Evolutionary conservation across 2,329 filamentous ascomycete genomes (phyloP).

Genomic region (Fusarium sp.): DNA sequence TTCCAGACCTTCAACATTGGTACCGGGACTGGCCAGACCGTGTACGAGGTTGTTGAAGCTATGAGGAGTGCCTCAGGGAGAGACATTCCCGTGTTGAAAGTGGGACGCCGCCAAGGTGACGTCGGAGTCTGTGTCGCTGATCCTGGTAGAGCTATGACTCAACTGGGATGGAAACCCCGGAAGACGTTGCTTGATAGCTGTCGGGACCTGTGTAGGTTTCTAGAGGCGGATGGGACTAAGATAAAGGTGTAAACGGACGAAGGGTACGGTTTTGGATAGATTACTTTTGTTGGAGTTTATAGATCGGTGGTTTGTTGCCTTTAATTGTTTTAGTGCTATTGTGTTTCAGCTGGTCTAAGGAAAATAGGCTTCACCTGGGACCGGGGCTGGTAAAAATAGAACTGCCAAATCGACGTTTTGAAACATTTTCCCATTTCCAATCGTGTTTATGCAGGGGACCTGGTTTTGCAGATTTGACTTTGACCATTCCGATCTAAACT

Average conservation of each 20-base stretch:
- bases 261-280: background rate
- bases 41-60: constrained; percentile 1
- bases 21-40: constrained; percentile 50
- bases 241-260: background rate
- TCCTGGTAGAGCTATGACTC: constrained; percentile 50
- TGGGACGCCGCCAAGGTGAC: background rate
- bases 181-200: constrained; percentile 32
- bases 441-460: background rate
- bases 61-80: background rate
- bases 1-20: constrained; percentile 59
- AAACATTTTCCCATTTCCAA: background rate
- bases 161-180: constrained; percentile 53
- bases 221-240: background rate
- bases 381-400: background rate
- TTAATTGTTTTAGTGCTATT: too few relatives aligned
- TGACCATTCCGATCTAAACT: background rate
- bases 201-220: constrained; percentile 21
- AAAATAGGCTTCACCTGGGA: background rate
- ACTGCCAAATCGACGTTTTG: background rate
- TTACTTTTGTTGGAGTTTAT: background rate
- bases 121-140: constrained; percentile 51
- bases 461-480: background rate
- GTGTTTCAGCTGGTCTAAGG: background rate
- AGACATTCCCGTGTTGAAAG: background rate
- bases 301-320: background rate